Base-by-base conservation (phyloP, 192 early-diverging fungal species). In the Coemansia furcata region DNA sequence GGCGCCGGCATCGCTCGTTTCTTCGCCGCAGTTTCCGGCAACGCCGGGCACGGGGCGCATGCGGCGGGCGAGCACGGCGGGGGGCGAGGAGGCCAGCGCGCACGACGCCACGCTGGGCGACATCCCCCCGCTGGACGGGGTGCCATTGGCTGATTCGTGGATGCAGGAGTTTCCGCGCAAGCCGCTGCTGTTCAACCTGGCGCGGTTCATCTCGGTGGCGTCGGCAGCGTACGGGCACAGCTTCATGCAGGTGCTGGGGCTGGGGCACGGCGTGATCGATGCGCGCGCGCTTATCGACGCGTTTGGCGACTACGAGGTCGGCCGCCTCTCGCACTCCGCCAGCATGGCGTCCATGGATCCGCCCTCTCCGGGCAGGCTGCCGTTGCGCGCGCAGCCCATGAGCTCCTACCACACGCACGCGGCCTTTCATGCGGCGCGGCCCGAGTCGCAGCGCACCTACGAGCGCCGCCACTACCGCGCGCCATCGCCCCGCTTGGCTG, bases 231-330 rank as follows among this genome's bases (percentile, higher is more conserved):
- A 92, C 39, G 90, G 90, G 8, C 85, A 87, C 43, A 85, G 85
- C 19, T 92, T 92, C 58, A 90, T 92, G 90, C 84, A 86, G 42
- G 87, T 90, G 3, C 67, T 90, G 15, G 90, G 90, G 11, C 85
- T 92, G 11, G 67, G 59, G 42, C 61, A 69, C 62, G 69, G 71
- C 0, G 57, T 71, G 58, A 74, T 83, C 26, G 80, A 83, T 55
- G 71, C 72, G 0, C 68, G 72, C 5, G 80, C 80, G n/a, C 62
- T 83, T 29, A 71, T 83, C 43, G 80, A 74, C 43, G 69, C 65
- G 38, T 78, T 72, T 74, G 74, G 75, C 42, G 80, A 77, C 39
- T 66, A 55, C 19, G 80, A 71, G 14, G 60, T 74, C 3, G 21
- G 43, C 37, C 60, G 62, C 1, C 5, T 72, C 7, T 76, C 73